Evolutionary conservation across 345 rosid genomes (phyloP), one percentile per base, ranked within the genome.

Genomic region (Microcos paniculata): DNA sequence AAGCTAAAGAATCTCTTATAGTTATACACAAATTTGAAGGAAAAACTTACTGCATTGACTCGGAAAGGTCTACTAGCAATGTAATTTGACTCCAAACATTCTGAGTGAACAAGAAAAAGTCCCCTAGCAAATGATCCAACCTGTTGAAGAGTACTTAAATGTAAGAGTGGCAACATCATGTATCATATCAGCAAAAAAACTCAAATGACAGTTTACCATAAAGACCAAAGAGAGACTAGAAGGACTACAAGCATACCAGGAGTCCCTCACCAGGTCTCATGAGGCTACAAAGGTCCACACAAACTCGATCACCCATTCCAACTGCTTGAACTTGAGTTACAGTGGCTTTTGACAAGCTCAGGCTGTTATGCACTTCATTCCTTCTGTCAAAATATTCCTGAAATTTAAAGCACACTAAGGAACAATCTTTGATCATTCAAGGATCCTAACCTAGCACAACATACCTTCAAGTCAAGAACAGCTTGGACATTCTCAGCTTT

Each of bases 71-170:
- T 89, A 91, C 97, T 91, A 42, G 91, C 87, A 56, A 94, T 92
- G 79, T 91, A 94, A 78, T 86, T 89, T 52, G 92, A 91, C 80
- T 94, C 92, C 85, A 94, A 77, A 82, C 98, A 91, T 74, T 94
- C 97, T 8, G 97, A 94, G 70, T 92, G 97, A 82, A 91, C 93
- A 75, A 94, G 91, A 82, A 90, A 94, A 45, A 92, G 88, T 84
- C 97, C 98, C 78, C 95, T 92, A 12, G 97, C 97, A 81, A 94
- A 89, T 55, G 97, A 94, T 70, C 97, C 97, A 70, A 92, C 97
- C 98, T 90, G 75, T n/a, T 28, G 61, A 57, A 31, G 11, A 16
- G 19, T 13, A 35, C 52, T 69, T 35, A 14, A 9, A 13, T 18
- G 51, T 64, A 55, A 74, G 38, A 71, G 42, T 59, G 12, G 28